phyloP scores from a whole-genome alignment of 1,284 basidiomycete genomes.

The Leccinum solheimii region DNA sequence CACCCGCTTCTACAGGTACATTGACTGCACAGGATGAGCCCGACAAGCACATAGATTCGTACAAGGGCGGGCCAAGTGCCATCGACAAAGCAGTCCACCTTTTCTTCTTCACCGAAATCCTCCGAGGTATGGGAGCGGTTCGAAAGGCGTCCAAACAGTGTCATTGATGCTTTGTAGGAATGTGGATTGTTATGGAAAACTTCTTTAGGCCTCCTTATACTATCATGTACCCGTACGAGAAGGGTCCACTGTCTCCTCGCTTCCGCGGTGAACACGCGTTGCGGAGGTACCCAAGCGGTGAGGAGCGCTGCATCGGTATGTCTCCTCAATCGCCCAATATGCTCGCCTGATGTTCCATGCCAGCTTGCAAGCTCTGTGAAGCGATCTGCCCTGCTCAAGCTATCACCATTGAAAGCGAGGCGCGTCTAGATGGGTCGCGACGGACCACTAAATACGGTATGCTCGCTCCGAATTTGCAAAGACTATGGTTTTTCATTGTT shows the following conservation, averaged over 20 bases:
- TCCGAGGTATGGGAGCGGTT: slow-evolving; percentile 69
- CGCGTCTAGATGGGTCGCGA: slow-evolving; percentile 92
- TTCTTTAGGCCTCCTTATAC: slow-evolving; percentile 98
- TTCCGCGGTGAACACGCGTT: slow-evolving; percentile 99
- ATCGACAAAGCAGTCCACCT: slow-evolving; percentile 95
- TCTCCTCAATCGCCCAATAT: slow-evolving; percentile 10
- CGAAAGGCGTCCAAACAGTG: background rate
- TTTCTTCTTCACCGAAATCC: slow-evolving; percentile 99
- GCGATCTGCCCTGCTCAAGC: slow-evolving; percentile 99
- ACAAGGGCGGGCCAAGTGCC: slow-evolving; percentile 80
- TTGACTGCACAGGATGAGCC: slow-evolving; percentile 45
- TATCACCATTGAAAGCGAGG: slow-evolving; percentile 98
- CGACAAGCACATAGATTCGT: slow-evolving; percentile 60
- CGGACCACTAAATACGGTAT: slow-evolving; percentile 95
- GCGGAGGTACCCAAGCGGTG: slow-evolving; percentile 95
- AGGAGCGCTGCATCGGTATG: slow-evolving; percentile 97
- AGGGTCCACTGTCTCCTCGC: slow-evolving; percentile 95
- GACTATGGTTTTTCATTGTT: background rate
- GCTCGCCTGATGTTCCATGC: slow-evolving; percentile 11
- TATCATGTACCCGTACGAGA: slow-evolving; percentile 98
- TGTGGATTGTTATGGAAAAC: slow-evolving; percentile 99
- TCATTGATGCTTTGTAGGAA: slow-evolving; percentile 57
- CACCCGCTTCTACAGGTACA: slow-evolving; percentile 41
- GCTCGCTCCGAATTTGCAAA: slow-evolving; percentile 22
- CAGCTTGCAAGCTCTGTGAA: slow-evolving; percentile 99